phyloP scores from a whole-genome alignment of 495 filamentous ascomycete genomes.

The Penicillium parvum region DNA sequence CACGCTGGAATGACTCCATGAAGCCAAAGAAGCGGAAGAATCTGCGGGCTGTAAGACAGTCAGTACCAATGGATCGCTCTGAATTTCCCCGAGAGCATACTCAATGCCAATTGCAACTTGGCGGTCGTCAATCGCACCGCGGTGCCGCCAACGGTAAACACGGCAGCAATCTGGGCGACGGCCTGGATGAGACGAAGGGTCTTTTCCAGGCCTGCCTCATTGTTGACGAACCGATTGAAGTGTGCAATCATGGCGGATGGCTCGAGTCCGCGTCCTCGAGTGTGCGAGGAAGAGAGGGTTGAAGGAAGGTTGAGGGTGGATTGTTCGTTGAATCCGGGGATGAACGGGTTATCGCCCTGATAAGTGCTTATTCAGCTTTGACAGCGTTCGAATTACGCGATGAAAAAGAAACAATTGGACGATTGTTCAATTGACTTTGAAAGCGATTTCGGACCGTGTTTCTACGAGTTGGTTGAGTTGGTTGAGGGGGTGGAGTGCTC shows the following conservation, averaged over 20 bases:
- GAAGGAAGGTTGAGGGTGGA: too few species aligned
- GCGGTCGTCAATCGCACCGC: slow-evolving; percentile 25
- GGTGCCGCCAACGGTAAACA: slow-evolving; percentile 27
- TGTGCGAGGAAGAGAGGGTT: neutral
- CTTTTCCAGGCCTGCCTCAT: slow-evolving; percentile 53
- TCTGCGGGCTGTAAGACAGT: slow-evolving; percentile 36
- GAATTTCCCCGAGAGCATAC: slow-evolving; percentile 11
- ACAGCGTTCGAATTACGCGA: too few species aligned
- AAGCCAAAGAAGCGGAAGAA: slow-evolving; percentile 62
- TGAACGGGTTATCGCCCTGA: too few species aligned
- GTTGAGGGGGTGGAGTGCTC: too few species aligned
- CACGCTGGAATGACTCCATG: slow-evolving; percentile 53
- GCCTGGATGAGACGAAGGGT: slow-evolving; percentile 59
- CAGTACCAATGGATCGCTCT: neutral
- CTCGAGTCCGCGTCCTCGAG: neutral
- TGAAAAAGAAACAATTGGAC: too few species aligned
- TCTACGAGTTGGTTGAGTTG: too few species aligned
- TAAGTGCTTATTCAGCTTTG: too few species aligned
- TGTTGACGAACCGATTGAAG: slow-evolving; percentile 35
- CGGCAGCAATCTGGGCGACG: slow-evolving; percentile 44
- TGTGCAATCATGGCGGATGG: slow-evolving; percentile 18
- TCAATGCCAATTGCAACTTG: slow-evolving; percentile 32
- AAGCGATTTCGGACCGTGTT: too few species aligned
- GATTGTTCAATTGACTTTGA: too few species aligned
- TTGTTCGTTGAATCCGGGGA: slow-evolving; percentile 9